Base-by-base conservation (phyloP, 176 grass and related monocot genomes). In the Triticum timopheevii region DNA sequence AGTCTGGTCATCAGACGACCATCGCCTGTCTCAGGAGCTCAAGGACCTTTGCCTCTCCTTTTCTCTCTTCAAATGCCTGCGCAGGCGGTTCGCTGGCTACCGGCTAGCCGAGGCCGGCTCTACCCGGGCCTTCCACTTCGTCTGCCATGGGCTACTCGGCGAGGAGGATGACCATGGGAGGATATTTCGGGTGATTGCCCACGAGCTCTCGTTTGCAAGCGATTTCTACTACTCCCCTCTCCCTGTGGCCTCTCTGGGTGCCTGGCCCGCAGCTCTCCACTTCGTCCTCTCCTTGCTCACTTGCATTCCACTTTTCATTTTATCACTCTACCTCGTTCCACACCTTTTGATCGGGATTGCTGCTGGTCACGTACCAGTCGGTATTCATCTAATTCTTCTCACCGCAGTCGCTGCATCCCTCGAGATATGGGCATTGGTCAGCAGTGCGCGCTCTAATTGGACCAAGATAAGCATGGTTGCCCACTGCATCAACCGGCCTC, bases 11-110 rank as follows among this genome's bases (percentile, higher is more conserved):
- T 44, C 42, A 42, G 2, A 3, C 0, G 40, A 42, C 10, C 42
- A 3, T 44, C 42, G 2, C 0, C 19, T 4, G 5, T 16, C 20
- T 20, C 22, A 3, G 22, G 2, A 10, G 22, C 33, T 79, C 33
- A 62, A 47, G 64, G 80, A 68, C 15, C 42, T 68, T 3, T 67
- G 40, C 62, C 78, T 80, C 4, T 65, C 78, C 24, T 80, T 80
- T 23, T 62, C 24, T 1, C 78, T 80, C 11, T 65, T 80, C 78
- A 80, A 80, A 23, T 66, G 61, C 78, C 15, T 65, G n/a, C 78
- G 78, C 61, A 10, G 78, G 24, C 13, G 78, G 38, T 66, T 80
- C 15, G 78, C 78, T 24, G 78, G 78, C 0, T 47, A 45, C 61
- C 61, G 0, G 27, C 64, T 69, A 1, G 42, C 78, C 1, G 39